Evolutionary conservation across 805 yeast genomes (phyloP).

Genomic region (Myxozyma neglecta): DNA sequence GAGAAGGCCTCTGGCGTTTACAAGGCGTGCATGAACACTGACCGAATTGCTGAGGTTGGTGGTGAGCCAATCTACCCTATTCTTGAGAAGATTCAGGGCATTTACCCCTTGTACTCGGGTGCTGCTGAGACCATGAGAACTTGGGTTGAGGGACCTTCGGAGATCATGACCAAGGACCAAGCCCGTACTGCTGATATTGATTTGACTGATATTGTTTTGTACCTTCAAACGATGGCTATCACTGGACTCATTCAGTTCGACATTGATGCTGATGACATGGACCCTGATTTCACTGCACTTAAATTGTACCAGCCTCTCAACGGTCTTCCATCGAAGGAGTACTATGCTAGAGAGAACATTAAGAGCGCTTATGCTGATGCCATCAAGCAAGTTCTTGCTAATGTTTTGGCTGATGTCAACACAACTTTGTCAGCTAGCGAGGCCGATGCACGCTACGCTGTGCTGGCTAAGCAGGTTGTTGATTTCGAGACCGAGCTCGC

Average conservation of each 20-base stretch:
- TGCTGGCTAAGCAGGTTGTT: conserved; percentile 26
- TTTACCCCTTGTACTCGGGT: conserved; percentile 17
- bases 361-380: conserved; percentile 19
- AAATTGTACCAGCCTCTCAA: conserved; percentile 25
- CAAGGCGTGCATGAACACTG: conserved; percentile 30
- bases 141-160: conserved; percentile 21
- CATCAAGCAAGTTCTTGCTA: conserved; percentile 23
- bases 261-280: conserved; percentile 29
- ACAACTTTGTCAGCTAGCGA: conserved; percentile 8
- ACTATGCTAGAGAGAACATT: conserved; percentile 17
- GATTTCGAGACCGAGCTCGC: conserved; percentile 26
- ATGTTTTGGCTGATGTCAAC: conserved; percentile 22
- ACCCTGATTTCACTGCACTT: conserved; percentile 26
- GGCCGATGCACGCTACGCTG: conserved; percentile 18
- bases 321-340: conserved; percentile 32
- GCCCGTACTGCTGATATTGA: conserved; percentile 25
- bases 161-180: not conserved
- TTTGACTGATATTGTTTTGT: conserved; percentile 25
- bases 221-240: conserved; percentile 23
- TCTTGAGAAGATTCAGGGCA: conserved; percentile 16
- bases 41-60: conserved; percentile 21
- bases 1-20: conserved; percentile 31
- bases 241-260: conserved; percentile 28
- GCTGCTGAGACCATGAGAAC: conserved; percentile 10
- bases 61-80: conserved; percentile 26